Evolutionary conservation across 257 asterid species (phyloP), one percentile per base, ranked within the genome.

Genomic region (Echium plantagineum): DNA sequence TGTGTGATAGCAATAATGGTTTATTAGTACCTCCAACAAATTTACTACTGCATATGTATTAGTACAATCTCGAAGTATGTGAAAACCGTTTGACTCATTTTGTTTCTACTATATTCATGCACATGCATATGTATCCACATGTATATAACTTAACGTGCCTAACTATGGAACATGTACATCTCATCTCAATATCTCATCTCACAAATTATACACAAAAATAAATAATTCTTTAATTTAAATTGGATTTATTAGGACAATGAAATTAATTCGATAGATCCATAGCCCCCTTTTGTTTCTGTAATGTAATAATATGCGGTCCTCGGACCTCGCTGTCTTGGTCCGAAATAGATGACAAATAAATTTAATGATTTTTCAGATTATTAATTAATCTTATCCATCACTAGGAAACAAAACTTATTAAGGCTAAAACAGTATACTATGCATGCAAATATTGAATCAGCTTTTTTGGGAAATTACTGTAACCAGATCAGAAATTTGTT

Each of bases 81-180:
- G 32, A 6, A 28, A 28, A 28, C 5, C 32, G 5, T 28, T 28
- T 2, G 32, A 28, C 32, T 35, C 47, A 35, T 7, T 35, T 35
- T 35, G 47, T 7, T 7, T 35, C 10, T 10, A 10, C 47, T 7
- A 35, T 35, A 35, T 35, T 9, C 61, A 63, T 51, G 69, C 69
- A 63, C 58, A 52, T 69, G 74, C 60, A 69, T 48, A 61, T 58
- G 68, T 63, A 31, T 62, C 74, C 74, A 63, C 74, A 28, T 63
- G 47, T 35, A 55, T 48, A 24, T n/a, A 49, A 32, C 58, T 35
- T 5, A 6, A 35, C 47, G 47, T 35, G 47, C 15, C 47, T 10
- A 35, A 42, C 5, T 42, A 35, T 22, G 47, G 56, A 49, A 51
- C 15, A 13, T 19, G 49, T 4, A 42, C 16, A 42, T 42, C 49